Conservation (phyloP, 2,329 filamentous ascomycete species). For the Thielaviopsis musarum region DNA sequence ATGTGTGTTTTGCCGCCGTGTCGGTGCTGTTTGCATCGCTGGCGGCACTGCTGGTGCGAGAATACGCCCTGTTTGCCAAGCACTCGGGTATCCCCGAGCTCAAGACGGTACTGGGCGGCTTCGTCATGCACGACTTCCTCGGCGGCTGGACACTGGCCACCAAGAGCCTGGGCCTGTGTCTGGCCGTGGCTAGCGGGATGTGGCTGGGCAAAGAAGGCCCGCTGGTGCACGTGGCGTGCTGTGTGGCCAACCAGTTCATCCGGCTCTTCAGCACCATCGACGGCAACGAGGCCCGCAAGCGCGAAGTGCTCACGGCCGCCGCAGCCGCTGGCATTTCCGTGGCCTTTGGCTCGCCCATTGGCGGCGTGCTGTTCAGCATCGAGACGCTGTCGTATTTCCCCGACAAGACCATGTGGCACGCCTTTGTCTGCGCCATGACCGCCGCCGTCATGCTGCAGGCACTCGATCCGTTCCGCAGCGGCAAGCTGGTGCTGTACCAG, state of each 20-base stretch:
- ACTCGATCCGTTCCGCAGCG: conserved; percentile 85
- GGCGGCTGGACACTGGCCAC: conserved; percentile 76
- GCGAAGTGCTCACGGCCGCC: conserved; percentile 82
- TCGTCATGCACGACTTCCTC: conserved; percentile 77
- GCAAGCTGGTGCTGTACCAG: conserved; percentile 90
- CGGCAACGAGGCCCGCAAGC: conserved; percentile 82
- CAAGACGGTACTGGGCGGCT: conserved; percentile 87
- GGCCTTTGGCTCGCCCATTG: conserved; percentile 85
- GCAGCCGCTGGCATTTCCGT: conserved; percentile 87
- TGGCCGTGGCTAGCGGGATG: conserved; percentile 84
- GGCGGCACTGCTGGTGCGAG: conserved; percentile 64
- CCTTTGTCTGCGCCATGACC: conserved; percentile 98
- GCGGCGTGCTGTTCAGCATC: conserved; percentile 88
- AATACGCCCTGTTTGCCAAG: conserved; percentile 75
- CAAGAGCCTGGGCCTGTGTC: conserved; percentile 76
- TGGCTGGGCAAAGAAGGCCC: conserved; percentile 96
- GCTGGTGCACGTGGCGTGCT: conserved; percentile 89
- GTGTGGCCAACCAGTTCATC: conserved; percentile 87
- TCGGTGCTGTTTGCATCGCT: conserved; percentile 68
- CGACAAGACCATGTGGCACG: conserved; percentile 99
- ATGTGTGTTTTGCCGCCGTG: conserved; percentile 70
- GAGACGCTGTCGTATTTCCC: conserved; percentile 95
- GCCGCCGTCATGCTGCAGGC: conserved; percentile 85
- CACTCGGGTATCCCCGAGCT: conserved; percentile 97
- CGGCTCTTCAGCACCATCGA: conserved; percentile 71